Base-by-base conservation (phyloP, 805 yeast genomes). In the Metschnikowia arizonensis region DNA sequence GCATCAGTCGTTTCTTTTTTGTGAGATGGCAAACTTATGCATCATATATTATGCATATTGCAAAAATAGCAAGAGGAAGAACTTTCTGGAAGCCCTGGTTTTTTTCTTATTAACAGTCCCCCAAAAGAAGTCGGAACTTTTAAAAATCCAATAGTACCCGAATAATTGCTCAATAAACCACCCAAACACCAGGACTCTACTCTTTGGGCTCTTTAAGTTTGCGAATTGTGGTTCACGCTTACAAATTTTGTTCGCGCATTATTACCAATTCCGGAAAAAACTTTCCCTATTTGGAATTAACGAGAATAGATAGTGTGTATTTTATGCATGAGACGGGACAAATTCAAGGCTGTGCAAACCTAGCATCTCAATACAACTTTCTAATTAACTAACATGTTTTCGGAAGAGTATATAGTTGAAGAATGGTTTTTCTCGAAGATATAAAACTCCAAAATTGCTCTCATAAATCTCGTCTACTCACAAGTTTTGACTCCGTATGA, bases 1-100 rank as follows among this genome's bases (percentile, higher is more conserved):
- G 52, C 50, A 49, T 37, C n/a, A 14, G 21, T 24, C 44, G 44
- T 40, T 40, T 40, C 37, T 40, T 32, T 40, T 40, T 40, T 29
- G 30, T 17, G 43, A 17, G 19, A 31, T 40, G 24, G 42, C 40
- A 19, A 37, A 21, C n/a, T 3, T 28, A 15, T 37, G 40, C 40
- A 37, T 29, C 3, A 23, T 33, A 25, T 12, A 15, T 37, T n/a
- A 29, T 37, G 40, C 40, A 37, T 19, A n/a, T 12, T 15, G 12
- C 33, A n/a, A 18, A 28, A 26, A 9, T n/a, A 11, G 8, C 38
- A 17, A 35, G n/a, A n/a, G 18, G 33, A 9, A 4, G 33, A 37
- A 18, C 17, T 2, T 29, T 37, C 40, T 37, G 32, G 33, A 37
- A n/a, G 10, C 11, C 25, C 8, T 19, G 19, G n/a, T 11, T n/a